Conservation (phyloP, 2,329 filamentous ascomycete species). For the Trichoderma koningiopsis region DNA sequence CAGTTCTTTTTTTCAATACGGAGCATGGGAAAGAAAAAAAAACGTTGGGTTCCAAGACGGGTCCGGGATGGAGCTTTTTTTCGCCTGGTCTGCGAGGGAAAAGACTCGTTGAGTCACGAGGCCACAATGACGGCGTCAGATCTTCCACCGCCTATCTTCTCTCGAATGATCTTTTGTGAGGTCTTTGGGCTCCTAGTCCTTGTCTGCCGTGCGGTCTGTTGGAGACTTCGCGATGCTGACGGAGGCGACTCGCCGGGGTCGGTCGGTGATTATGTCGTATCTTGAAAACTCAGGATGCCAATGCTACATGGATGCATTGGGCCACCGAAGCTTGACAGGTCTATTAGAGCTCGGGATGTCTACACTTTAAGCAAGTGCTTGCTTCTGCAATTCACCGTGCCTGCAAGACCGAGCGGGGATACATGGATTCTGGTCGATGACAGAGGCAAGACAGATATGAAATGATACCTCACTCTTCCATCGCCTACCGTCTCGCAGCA, state of each 20-base stretch:
- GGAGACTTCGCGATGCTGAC: slow-evolving; percentile 17
- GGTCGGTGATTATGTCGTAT: slow-evolving; percentile 17
- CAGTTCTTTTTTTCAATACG: not conserved
- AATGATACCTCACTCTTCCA: slow-evolving; percentile 2
- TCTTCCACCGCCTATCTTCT: slow-evolving; percentile 23
- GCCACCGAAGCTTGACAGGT: slow-evolving; percentile 15
- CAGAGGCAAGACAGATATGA: slow-evolving; percentile 6
- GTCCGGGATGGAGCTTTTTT: slow-evolving; percentile 23
- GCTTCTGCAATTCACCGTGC: not conserved
- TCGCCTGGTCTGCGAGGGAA: slow-evolving; percentile 11
- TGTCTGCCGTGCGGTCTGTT: not conserved
- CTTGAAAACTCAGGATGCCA: not conserved
- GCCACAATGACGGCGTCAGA: slow-evolving; percentile 27
- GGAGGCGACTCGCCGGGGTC: not conserved
- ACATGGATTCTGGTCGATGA: not conserved
- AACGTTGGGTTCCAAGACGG: slow-evolving; percentile 21
- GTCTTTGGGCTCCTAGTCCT: not conserved
- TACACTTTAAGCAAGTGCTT: slow-evolving; percentile 17
- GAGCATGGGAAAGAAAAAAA: not conserved
- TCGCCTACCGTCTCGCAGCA: slow-evolving; percentile 20
- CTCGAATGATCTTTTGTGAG: slow-evolving; percentile 7
- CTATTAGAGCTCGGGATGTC: not conserved
- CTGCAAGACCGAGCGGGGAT: slow-evolving; percentile 16
- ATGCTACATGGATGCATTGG: slow-evolving; percentile 12
- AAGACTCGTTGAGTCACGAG: slow-evolving; percentile 26